Percentiles rank a stretch among this genome's conserved stretches.
phyloP scores from a whole-genome alignment of 352 stramenopile species.

The Pythium biforme region DNA sequence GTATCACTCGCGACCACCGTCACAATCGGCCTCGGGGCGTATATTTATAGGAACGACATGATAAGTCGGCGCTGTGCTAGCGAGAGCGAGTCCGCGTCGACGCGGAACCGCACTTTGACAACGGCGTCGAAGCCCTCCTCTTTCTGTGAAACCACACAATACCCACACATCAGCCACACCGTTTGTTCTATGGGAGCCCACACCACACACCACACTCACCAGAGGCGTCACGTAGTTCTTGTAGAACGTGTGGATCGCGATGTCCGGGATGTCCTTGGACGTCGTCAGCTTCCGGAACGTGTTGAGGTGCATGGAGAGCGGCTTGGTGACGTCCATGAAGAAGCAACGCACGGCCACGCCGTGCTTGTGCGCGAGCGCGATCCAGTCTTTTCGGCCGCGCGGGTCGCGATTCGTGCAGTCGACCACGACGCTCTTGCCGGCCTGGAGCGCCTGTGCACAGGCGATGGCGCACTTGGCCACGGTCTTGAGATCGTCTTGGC shows the following conservation, averaged over 20 bases:
- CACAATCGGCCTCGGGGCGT: not conserved
- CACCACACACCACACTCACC: slow-evolving; percentile 22
- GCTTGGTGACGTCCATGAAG: slow-evolving; percentile 74
- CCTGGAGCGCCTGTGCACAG: slow-evolving; percentile 49
- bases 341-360: slow-evolving; percentile 69
- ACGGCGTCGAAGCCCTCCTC: slow-evolving; percentile 75
- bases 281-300: slow-evolving; percentile 73
- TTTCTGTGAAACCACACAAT: slow-evolving; percentile 33
- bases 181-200: too few relatives aligned
- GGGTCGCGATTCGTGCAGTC: slow-evolving; percentile 84
- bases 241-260: slow-evolving; percentile 89
- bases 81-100: slow-evolving; percentile 38
- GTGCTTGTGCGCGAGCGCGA: slow-evolving; percentile 64
- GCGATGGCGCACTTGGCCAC: slow-evolving; percentile 69
- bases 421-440: slow-evolving; percentile 75
- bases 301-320: slow-evolving; percentile 85
- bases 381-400: slow-evolving; percentile 67
- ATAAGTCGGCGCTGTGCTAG: slow-evolving; percentile 41
- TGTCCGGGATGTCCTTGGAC: slow-evolving; percentile 74
- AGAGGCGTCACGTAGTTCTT: slow-evolving; percentile 66
- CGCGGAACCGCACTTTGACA: slow-evolving; percentile 63
- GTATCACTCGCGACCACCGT: slow-evolving; percentile 8
- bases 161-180: slow-evolving; percentile 1
- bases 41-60: slow-evolving; percentile 63
- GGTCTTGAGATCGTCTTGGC: slow-evolving; percentile 86